Conservation (phyloP, 257 asterid species). For the Echium plantagineum region DNA sequence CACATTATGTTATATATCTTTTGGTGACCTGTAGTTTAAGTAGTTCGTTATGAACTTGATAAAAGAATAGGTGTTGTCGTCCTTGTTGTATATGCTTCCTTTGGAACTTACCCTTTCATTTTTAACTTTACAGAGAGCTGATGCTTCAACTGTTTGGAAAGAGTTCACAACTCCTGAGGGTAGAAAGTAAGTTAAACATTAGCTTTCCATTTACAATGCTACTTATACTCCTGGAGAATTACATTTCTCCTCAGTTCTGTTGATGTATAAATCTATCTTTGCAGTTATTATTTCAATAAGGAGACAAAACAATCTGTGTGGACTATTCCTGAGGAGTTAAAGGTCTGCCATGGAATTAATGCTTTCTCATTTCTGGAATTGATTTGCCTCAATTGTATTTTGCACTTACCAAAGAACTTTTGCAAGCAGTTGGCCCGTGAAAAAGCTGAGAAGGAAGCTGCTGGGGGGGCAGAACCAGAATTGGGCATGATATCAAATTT, state of each 20-base stretch:
- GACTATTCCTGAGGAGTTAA: constrained; percentile 91
- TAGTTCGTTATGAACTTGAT: no score
- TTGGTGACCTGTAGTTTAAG: no score
- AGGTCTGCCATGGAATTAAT: constrained; percentile 34
- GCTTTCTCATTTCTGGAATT: not conserved
- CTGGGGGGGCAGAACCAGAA: constrained; percentile 39
- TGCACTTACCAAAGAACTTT: constrained; percentile 20
- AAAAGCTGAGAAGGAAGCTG: constrained; percentile 58
- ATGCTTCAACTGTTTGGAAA: constrained; percentile 96
- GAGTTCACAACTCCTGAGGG: constrained; percentile 96
- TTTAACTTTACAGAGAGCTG: constrained; percentile 70
- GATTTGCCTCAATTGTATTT: constrained; percentile 4
- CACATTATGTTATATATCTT: no score
- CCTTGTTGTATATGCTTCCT: constrained; percentile 3
- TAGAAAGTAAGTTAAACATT: constrained; percentile 54
- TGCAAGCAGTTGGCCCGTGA: constrained; percentile 84
- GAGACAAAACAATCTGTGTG: constrained; percentile 90
- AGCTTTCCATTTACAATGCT: no score
- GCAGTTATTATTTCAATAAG: constrained; percentile 93
- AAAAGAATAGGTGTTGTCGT: not conserved
- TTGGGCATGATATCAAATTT: constrained; percentile 25
- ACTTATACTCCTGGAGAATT: constrained; percentile 2
- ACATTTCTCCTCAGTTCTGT: constrained; percentile 8
- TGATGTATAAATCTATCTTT: constrained; percentile 9
- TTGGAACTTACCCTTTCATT: not conserved